These are phyloP conservation scores for Wickerhamomyces rabaulensis DNA, from an alignment of 805 yeast genomes.

Conservation along the genomic window DNA sequence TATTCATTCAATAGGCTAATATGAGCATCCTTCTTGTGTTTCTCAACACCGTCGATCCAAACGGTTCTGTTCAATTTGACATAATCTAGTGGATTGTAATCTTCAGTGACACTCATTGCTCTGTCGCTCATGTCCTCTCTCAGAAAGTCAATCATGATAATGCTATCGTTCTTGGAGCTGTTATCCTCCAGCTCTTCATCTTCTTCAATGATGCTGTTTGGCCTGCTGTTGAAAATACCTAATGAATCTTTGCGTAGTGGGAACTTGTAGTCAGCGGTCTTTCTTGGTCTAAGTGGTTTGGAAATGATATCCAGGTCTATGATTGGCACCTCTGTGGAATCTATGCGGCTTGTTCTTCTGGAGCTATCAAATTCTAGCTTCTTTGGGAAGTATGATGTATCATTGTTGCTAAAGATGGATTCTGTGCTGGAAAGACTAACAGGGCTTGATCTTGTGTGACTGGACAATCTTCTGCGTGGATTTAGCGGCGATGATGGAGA, in stretches of 20 bases:
- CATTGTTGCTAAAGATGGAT: slow-evolving; percentile 9
- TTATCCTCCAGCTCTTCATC: slow-evolving; percentile 2
- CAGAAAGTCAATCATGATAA: slow-evolving; percentile 17
- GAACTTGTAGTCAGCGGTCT: not conserved
- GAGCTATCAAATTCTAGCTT: not conserved
- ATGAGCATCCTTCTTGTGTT: not conserved
- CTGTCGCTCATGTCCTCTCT: slow-evolving; percentile 15
- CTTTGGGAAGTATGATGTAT: not conserved
- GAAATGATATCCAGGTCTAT: slow-evolving; percentile 16
- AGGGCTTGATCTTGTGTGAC: slow-evolving; percentile 9
- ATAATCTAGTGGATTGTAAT: slow-evolving; percentile 10
- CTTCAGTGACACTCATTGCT: slow-evolving; percentile 10
- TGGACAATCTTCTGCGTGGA: not conserved
- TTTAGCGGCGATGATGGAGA: slow-evolving; percentile 2
- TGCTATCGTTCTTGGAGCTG: not conserved
- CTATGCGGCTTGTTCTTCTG: not conserved
- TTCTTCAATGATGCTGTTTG: slow-evolving; percentile 1
- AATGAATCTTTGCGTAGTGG: slow-evolving; percentile 1
- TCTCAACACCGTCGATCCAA: slow-evolving; percentile 3
- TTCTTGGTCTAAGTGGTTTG: slow-evolving; percentile 10
- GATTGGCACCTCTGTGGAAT: slow-evolving; percentile 1
- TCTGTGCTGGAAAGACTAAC: slow-evolving; percentile 10
- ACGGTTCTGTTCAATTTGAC: slow-evolving; percentile 4
- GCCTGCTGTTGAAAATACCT: slow-evolving; percentile 1
- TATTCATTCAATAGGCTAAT: not conserved